These are phyloP conservation scores for Setaria italica DNA, from an alignment of 202 grass and related monocot genomes.

Conservation along the genomic window DNA sequence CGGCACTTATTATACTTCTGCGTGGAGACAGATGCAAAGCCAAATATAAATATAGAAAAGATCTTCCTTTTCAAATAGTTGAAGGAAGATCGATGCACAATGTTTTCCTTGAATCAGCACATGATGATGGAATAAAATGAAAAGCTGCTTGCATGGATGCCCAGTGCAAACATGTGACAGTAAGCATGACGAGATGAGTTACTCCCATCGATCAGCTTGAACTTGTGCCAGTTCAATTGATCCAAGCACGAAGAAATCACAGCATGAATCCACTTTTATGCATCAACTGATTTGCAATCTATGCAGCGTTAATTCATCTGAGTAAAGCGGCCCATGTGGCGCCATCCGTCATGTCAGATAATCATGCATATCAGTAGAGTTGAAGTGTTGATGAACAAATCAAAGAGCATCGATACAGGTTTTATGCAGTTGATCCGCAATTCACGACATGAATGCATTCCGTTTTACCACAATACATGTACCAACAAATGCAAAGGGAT, in stretches of 20 bases:
- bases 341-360: neutral
- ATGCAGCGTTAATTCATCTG: neutral
- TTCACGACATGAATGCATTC: neutral
- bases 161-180: too few species aligned
- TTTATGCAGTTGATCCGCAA: neutral
- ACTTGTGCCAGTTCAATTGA: neutral
- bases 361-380: neutral
- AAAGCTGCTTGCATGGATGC: neutral
- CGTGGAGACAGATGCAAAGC: constrained; percentile 16
- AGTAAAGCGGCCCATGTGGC: neutral
- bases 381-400: neutral
- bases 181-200: neutral
- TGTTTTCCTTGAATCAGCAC: neutral
- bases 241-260: neutral
- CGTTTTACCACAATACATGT: neutral
- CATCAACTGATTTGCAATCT: neutral
- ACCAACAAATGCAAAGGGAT: neutral
- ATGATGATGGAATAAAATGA: neutral
- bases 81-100: neutral
- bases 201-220: too few species aligned
- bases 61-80: neutral
- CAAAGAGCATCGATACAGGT: neutral
- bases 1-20: constrained; percentile 80
- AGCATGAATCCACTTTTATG: neutral
- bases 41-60: neutral